Percentiles rank a stretch among this genome's conserved stretches.
Evolutionary conservation across 2,329 filamentous ascomycete species (phyloP).

Genomic region (Achaetomium macrosporum): DNA sequence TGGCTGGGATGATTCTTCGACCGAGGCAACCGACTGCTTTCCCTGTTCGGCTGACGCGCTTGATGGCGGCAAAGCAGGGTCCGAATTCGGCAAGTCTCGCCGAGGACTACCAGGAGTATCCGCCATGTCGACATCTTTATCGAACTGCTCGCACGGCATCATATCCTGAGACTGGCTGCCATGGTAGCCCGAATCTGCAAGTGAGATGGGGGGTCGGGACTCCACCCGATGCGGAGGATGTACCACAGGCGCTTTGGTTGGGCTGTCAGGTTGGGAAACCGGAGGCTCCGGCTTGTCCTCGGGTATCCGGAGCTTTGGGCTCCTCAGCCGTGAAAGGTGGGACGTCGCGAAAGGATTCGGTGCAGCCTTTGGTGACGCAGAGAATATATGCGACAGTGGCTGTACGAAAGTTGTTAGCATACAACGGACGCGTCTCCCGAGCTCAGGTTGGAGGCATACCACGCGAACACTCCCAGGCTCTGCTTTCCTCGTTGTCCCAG

Average conservation of each 20-base stretch:
- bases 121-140: constrained; percentile 25
- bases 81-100: constrained; percentile 10
- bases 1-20: constrained; percentile 38
- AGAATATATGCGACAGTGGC: constrained; percentile 57
- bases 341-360: constrained; percentile 49
- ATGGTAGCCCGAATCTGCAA: constrained; percentile 65
- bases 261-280: constrained; percentile 29
- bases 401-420: constrained; percentile 27
- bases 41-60: constrained; percentile 16
- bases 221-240: constrained; percentile 27
- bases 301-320: constrained; percentile 55
- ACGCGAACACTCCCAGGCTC: constrained; percentile 54
- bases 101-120: constrained; percentile 19
- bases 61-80: constrained; percentile 14
- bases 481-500: constrained; percentile 61
- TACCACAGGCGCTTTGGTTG: constrained; percentile 31
- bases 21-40: constrained; percentile 29
- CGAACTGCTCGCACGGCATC: constrained; percentile 36
- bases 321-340: constrained; percentile 43
- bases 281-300: constrained; percentile 40
- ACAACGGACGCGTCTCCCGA: constrained; percentile 6
- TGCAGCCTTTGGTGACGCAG: constrained; percentile 48
- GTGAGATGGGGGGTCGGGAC: constrained; percentile 28
- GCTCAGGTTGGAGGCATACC: constrained; percentile 42
- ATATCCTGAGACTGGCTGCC: constrained; percentile 57